Evolutionary conservation across 768 basidiomycete species (phyloP).

Genomic region (Tylopilus rubrobrunneus): DNA sequence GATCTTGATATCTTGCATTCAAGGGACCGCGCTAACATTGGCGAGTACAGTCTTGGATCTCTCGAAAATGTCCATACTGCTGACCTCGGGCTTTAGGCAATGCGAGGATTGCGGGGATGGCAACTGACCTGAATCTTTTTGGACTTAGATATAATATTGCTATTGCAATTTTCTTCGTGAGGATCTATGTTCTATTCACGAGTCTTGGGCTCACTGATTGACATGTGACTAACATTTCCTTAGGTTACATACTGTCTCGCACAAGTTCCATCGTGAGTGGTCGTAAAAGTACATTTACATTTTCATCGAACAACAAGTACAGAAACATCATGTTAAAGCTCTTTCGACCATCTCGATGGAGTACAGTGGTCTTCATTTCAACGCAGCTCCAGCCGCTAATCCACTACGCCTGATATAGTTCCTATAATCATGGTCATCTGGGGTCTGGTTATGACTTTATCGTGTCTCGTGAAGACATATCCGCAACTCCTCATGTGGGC

Average conservation of each 20-base stretch:
- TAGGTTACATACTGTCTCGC: background rate
- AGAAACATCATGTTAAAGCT: background rate
- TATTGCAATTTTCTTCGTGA: background rate
- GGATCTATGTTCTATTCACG: background rate
- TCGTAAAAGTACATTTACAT: background rate
- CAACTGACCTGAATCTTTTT: background rate
- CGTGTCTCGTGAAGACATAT: no score
- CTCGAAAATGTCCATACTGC: background rate
- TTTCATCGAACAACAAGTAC: background rate
- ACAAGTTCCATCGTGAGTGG: background rate
- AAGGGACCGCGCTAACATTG: background rate
- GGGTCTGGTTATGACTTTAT: no score
- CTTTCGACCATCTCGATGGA: background rate
- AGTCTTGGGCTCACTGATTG: background rate
- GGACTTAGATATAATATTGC: slow-evolving; percentile 2
- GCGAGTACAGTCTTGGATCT: background rate
- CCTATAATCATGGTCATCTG: no score
- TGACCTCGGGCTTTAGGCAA: background rate
- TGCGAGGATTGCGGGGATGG: slow-evolving; percentile 1
- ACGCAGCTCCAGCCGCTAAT: no score
- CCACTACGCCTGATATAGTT: no score
- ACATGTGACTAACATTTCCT: background rate
- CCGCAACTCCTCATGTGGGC: no score
- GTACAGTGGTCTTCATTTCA: background rate
- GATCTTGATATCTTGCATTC: no score